Evolutionary conservation across 352 stramenopile genomes (phyloP).

Genomic region (Phytophthora quininea): DNA sequence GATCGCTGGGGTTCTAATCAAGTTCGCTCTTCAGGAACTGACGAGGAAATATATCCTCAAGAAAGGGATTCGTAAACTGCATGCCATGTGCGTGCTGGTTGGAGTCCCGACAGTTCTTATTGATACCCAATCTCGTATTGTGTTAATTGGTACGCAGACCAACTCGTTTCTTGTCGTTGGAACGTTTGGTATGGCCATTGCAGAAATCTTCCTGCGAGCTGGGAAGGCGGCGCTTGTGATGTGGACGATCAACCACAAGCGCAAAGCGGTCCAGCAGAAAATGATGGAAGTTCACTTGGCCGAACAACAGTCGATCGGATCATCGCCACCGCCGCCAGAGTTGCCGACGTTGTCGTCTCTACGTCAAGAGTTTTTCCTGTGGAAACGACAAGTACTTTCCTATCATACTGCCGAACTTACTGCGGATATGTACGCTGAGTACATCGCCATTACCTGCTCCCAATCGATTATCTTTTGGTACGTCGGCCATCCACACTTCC

Average conservation of each 20-base stretch:
- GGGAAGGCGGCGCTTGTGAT: constrained; percentile 32
- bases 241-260: constrained; percentile 22
- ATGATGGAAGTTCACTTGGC: constrained; percentile 1
- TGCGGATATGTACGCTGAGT: constrained; percentile 59
- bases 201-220: constrained; percentile 29
- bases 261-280: constrained; percentile 18
- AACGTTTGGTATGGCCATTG: constrained; percentile 30
- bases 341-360: neutral
- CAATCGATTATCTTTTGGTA: constrained; percentile 49
- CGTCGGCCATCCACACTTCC: constrained; percentile 40
- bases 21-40: constrained; percentile 27
- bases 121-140: constrained; percentile 32
- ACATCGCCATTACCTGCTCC: constrained; percentile 53
- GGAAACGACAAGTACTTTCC: constrained; percentile 28
- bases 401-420: constrained; percentile 48
- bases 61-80: constrained; percentile 13
- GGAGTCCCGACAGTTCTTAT: constrained; percentile 33
- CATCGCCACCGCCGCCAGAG: neutral
- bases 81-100: constrained; percentile 27
- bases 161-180: constrained; percentile 17
- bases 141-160: constrained; percentile 34
- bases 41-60: constrained; percentile 28
- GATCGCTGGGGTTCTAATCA: constrained; percentile 14
- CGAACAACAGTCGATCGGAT: neutral
- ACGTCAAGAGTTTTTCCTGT: constrained; percentile 17